A percentile compares a stretch with the other conserved stretches of the same genome.
These are phyloP conservation scores for Colletotrichum cordylinicola DNA, from an alignment of 2,329 filamentous ascomycete species.

Conservation along the genomic window DNA sequence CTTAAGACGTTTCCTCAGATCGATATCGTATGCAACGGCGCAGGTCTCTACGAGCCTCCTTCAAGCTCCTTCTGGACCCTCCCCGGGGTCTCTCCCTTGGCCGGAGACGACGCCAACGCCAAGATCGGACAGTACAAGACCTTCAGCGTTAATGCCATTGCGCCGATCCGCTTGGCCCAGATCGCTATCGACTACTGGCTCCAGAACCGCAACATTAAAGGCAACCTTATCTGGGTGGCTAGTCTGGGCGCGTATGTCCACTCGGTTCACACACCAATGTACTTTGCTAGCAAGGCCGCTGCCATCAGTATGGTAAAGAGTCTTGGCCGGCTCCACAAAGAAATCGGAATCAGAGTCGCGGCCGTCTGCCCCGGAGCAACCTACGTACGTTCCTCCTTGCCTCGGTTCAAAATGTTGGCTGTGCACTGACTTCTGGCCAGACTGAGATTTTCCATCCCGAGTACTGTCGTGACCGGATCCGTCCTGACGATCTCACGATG, in stretches of 20 bases:
- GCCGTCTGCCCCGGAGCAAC: neutral
- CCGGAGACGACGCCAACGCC: slow-evolving; percentile 26
- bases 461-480: neutral
- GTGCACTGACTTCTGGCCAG: neutral
- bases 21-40: slow-evolving; percentile 24
- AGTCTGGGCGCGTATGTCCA: slow-evolving; percentile 35
- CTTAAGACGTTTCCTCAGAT: slow-evolving; percentile 16
- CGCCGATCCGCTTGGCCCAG: slow-evolving; percentile 30
- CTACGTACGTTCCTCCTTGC: neutral
- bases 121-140: slow-evolving; percentile 27
- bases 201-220: slow-evolving; percentile 38
- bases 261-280: slow-evolving; percentile 32
- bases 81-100: slow-evolving; percentile 25
- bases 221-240: slow-evolving; percentile 31
- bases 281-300: slow-evolving; percentile 33
- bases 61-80: slow-evolving; percentile 31
- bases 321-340: neutral
- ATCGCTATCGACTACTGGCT: slow-evolving; percentile 35
- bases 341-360: neutral
- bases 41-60: slow-evolving; percentile 31
- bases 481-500: neutral
- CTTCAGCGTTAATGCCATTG: slow-evolving; percentile 30
- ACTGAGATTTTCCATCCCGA: neutral
- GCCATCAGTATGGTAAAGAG: slow-evolving; percentile 13
- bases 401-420: neutral